These are phyloP conservation scores for Penicillium sp. DNA, from an alignment of 2,329 filamentous ascomycete species.

Conservation along the genomic window DNA sequence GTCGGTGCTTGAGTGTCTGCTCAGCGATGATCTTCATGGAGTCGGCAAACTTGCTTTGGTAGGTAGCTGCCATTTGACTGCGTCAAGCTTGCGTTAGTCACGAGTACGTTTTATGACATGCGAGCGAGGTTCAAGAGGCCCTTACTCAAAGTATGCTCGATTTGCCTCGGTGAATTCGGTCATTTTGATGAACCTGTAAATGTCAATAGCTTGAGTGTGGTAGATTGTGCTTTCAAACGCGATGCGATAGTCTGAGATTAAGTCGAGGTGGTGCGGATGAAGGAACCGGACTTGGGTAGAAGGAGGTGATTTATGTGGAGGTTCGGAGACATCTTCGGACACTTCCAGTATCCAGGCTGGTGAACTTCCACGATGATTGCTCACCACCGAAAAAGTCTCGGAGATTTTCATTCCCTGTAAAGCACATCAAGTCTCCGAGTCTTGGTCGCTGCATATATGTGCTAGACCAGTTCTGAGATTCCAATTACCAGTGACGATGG, in stretches of 20 bases:
- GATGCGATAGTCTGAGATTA: not conserved
- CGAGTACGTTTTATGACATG: no score
- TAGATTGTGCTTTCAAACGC: not conserved
- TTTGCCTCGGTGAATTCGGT: conserved; percentile 41
- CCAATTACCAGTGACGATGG: no score
- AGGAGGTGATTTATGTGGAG: conserved; percentile 9
- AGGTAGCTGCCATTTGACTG: conserved; percentile 57
- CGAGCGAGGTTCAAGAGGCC: not conserved
- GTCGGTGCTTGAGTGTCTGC: conserved; percentile 55
- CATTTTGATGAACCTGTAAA: conserved; percentile 23
- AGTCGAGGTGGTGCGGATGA: not conserved
- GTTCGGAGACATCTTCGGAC: conserved; percentile 38
- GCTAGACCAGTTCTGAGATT: no score
- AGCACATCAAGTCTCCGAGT: not conserved
- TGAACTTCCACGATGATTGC: not conserved
- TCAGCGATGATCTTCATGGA: conserved; percentile 57
- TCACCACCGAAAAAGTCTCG: not conserved
- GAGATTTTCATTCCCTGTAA: not conserved
- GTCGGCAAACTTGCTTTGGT: conserved; percentile 60
- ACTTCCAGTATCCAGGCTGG: conserved; percentile 21
- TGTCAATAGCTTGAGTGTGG: not conserved
- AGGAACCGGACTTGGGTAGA: not conserved
- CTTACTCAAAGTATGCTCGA: conserved; percentile 46
- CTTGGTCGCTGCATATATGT: no score
- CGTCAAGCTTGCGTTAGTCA: not conserved